Conservation (phyloP, 1,284 basidiomycete species). For the Cryptococcus sp. region DNA sequence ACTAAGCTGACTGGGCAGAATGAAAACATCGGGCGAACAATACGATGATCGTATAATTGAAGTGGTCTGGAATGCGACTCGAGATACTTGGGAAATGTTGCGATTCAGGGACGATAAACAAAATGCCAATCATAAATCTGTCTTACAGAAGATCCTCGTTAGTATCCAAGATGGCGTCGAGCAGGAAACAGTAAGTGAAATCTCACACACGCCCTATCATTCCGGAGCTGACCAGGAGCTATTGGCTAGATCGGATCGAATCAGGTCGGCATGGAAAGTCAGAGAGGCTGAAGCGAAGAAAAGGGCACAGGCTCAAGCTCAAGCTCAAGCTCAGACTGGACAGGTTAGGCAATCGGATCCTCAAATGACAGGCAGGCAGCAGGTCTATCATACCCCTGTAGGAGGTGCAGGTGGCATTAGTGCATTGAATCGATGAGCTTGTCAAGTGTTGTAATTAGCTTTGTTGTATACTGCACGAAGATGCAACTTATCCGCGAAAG, state of each 20-base stretch:
- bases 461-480: too few relatives aligned
- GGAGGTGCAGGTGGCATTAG: too few relatives aligned
- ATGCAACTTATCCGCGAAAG: not conserved
- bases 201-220: not conserved
- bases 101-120: slow-evolving; percentile 89
- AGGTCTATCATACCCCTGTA: too few relatives aligned
- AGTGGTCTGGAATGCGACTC: slow-evolving; percentile 73
- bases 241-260: slow-evolving; percentile 29
- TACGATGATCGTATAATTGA: slow-evolving; percentile 91
- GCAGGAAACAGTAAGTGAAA: slow-evolving; percentile 62
- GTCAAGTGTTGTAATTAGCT: too few relatives aligned
- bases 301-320: not conserved
- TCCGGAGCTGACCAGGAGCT: slow-evolving; percentile 16
- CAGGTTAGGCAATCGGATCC: too few relatives aligned
- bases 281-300: slow-evolving; percentile 10
- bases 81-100: slow-evolving; percentile 76
- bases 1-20: slow-evolving; percentile 51
- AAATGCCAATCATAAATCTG: slow-evolving; percentile 74
- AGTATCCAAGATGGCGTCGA: slow-evolving; percentile 90
- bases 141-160: slow-evolving; percentile 78
- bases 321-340: not conserved
- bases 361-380: too few relatives aligned
- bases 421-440: too few relatives aligned
- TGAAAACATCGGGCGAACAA: slow-evolving; percentile 81
- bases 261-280: slow-evolving; percentile 42